Evolutionary conservation across 108 stramenopile genomes (phyloP).

Genomic region (Stephanodiscus triporus): DNA sequence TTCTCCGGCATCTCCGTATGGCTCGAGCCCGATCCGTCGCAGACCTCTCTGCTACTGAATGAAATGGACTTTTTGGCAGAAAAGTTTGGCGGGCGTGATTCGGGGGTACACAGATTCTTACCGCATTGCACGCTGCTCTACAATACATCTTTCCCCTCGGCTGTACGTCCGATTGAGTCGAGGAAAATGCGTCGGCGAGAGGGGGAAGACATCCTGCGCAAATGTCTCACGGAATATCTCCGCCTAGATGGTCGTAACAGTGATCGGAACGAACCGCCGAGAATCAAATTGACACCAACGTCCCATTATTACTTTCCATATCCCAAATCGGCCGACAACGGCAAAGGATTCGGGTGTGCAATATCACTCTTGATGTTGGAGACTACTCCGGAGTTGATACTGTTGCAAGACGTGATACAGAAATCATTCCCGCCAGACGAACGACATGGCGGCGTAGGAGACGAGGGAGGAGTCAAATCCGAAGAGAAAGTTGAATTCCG

Average conservation of each 20-base stretch:
- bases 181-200: neutral
- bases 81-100: conserved; percentile 34
- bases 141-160: conserved; percentile 27
- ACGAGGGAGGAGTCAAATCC: neutral
- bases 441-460: conserved; percentile 25
- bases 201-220: conserved; percentile 23
- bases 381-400: conserved; percentile 12
- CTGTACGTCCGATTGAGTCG: no score
- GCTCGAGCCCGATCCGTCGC: conserved; percentile 38
- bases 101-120: conserved; percentile 22
- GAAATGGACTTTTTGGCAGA: conserved; percentile 31
- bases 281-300: conserved; percentile 25
- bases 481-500: conserved; percentile 17
- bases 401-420: conserved; percentile 36
- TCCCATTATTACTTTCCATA: conserved; percentile 52
- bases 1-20: conserved; percentile 48
- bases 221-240: conserved; percentile 31
- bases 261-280: neutral
- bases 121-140: conserved; percentile 58
- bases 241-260: neutral
- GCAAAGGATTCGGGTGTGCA: conserved; percentile 51
- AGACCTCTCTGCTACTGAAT: conserved; percentile 10
- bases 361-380: conserved; percentile 41
- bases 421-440: conserved; percentile 50
- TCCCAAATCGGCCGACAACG: conserved; percentile 47